Base-by-base conservation (phyloP, 495 filamentous ascomycete species). In the Aspergillus diversus region DNA sequence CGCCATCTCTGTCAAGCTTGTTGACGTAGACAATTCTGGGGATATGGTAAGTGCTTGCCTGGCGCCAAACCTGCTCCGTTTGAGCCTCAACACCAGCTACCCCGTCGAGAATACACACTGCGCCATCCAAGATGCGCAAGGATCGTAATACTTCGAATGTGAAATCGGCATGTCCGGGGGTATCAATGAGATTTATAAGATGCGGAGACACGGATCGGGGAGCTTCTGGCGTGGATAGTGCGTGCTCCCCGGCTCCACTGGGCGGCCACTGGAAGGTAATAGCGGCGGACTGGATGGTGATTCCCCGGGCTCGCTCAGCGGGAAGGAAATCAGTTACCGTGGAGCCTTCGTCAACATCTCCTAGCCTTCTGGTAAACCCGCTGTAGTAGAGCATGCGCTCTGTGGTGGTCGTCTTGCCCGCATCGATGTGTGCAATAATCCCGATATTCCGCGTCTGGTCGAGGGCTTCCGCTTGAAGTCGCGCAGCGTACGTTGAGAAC, bases 361-460 rank as follows among this genome's bases (percentile, higher is more conserved):
- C 95, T 69, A 97, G 86, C 69, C 92, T 81, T 52, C 91, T 82
- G 6, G 93, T 95, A 64, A 91, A 88, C 6, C 96, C 95, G 66
- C 93, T 96, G 72, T 98, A 96, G 68, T 94, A 98, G 70, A 99
- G 90, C 95, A 98, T 98, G 56, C 96, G 93, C 86, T 99, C 96
- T 5, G 96, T 98, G 0, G 96, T 99, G 0, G 96, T 99, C 7
- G 96, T 99, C 83, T 99, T 99, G 52, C 96, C 95, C 51, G 96
- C 96, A 87, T 98, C 96, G 63, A 98, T 97, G 76, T 99, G 96
- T 42, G 96, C 96, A 73, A 99, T 97, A 63, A 99, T 99, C 43
- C 96, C 96, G 77, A 99, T 97, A 72, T 99, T 99, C 63, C 95
- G 83, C 54, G 93, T 95, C 52, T 76, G 82, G 48, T 80, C 77